Base-by-base conservation (phyloP, 208 protist genomes). In the Acanthamoeba lenticulata region DNA sequence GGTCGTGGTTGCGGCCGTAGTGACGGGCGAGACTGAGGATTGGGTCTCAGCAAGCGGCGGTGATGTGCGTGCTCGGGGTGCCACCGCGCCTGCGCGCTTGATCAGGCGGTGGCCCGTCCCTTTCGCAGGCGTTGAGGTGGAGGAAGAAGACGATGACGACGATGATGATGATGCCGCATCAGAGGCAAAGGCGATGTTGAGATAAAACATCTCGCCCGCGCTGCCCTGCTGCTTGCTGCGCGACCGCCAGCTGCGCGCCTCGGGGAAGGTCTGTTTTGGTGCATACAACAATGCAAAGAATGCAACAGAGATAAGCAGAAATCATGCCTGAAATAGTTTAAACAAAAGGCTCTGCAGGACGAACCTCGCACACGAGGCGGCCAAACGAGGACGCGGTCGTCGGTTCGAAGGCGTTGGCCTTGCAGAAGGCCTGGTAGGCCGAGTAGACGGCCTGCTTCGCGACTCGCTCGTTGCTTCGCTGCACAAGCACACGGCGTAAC, bases 131-230 rank as follows among this genome's bases (percentile, higher is more conserved):
- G 65, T 13, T 1, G 65, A 2, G 32, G 65, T 0, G 65, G 32
- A 1, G 65, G 32, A 0, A n/a, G 65, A 42, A 7, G 65, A 0
- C 21, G 65, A 40, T 27, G 65, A 74, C 3, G 65, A 24, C 6
- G 57, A 67, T 21, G 57, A n/a, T 7, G n/a, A 57, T 19, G 49
- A 57, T 57, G 49, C n/a, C 0, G n/a, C 21, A 36, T 34, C 21
- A 9, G 65, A 74, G 34, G 32, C 32, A 24, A 74, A 74, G 34
- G 65, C 65, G 7, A 74, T 5, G 65, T 74, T 74, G n/a, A 74
- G 65, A n/a, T 74, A 74, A 32, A 74, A 74, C 65, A 74, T 74
- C 65, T 74, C 65, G n/a, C 65, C 65, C 65, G 40, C 40, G 65
- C n/a, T 24, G 34, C 65, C 65, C 65, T 74, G 24, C 5, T 74